Evolutionary conservation across 495 filamentous ascomycete species (phyloP).

Genomic region (Hypoxylon crocopeplum): DNA sequence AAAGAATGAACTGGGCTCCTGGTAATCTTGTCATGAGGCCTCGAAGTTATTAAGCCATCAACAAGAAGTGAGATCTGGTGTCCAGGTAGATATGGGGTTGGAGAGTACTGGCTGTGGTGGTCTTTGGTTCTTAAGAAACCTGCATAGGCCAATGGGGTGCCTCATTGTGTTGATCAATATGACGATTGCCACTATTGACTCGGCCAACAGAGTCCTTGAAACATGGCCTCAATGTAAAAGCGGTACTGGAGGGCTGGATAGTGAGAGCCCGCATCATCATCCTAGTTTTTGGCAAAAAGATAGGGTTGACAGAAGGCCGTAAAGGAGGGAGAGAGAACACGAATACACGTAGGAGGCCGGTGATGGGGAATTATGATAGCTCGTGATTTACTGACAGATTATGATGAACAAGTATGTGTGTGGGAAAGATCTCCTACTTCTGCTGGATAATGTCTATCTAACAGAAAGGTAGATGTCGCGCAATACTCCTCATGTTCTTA

Average conservation of each 20-base stretch:
- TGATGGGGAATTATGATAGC: background rate
- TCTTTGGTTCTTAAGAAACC: conserved; percentile 23
- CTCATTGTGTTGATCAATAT: conserved; percentile 8
- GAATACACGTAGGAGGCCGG: background rate
- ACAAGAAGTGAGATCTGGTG: background rate
- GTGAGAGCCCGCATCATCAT: conserved; percentile 3
- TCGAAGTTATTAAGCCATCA: conserved; percentile 5
- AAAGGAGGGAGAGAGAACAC: background rate
- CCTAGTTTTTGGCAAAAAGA: background rate
- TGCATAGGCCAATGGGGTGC: conserved; percentile 1
- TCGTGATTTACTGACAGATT: background rate
- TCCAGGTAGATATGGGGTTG: conserved; percentile 5
- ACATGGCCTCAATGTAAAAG: conserved; percentile 27
- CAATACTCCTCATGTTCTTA: background rate
- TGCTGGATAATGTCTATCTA: background rate
- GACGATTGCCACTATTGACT: conserved; percentile 29
- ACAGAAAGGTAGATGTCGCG: background rate
- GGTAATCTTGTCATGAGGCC: conserved; percentile 21
- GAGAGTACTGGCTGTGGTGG: conserved; percentile 2
- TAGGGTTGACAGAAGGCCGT: background rate
- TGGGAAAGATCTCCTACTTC: background rate
- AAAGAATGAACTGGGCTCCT: conserved; percentile 9
- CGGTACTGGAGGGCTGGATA: conserved; percentile 12
- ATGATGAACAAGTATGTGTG: background rate
- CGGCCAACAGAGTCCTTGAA: conserved; percentile 4